phyloP scores from a whole-genome alignment of 108 stramenopile species.

The Cyclotella atomus region DNA sequence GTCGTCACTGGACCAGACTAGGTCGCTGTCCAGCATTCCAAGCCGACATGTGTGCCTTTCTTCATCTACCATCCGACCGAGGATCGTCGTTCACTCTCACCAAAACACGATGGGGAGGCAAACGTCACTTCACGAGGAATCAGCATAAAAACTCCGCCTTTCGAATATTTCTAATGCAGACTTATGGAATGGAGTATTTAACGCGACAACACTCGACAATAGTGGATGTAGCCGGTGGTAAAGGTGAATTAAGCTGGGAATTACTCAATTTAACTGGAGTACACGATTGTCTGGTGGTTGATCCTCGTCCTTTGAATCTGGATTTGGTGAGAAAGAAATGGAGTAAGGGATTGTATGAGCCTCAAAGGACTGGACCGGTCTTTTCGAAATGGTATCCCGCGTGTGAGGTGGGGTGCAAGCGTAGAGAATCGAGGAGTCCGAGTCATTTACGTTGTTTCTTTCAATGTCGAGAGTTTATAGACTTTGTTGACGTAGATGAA shows the following conservation, averaged over 20 bases:
- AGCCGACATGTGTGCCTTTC: constrained; percentile 34
- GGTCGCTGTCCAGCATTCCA: constrained; percentile 35
- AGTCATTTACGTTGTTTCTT: constrained; percentile 39
- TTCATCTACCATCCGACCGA: neutral
- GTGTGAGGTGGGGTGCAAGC: constrained; percentile 36
- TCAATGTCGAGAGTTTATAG: constrained; percentile 14
- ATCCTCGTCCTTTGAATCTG: constrained; percentile 43
- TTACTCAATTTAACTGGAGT: constrained; percentile 41
- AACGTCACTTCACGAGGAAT: constrained; percentile 30
- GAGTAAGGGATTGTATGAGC: constrained; percentile 42
- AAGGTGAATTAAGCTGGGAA: constrained; percentile 48
- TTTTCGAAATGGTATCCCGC: constrained; percentile 51
- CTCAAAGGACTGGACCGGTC: constrained; percentile 33
- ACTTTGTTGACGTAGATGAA: constrained; percentile 18
- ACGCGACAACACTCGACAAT: constrained; percentile 6
- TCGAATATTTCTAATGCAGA: constrained; percentile 49
- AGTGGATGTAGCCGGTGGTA: constrained; percentile 49
- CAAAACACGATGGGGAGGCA: constrained; percentile 35
- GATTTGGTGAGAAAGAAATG: constrained; percentile 20
- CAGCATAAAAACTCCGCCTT: constrained; percentile 47
- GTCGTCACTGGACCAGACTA: constrained; percentile 41
- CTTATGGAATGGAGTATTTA: constrained; percentile 40
- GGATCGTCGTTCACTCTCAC: constrained; percentile 7
- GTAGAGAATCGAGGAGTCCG: constrained; percentile 28
- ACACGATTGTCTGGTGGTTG: constrained; percentile 32